Evolutionary conservation across 306 rosid genomes (phyloP), one percentile per base, ranked within the genome.

Genomic region (Purshia tridentata): DNA sequence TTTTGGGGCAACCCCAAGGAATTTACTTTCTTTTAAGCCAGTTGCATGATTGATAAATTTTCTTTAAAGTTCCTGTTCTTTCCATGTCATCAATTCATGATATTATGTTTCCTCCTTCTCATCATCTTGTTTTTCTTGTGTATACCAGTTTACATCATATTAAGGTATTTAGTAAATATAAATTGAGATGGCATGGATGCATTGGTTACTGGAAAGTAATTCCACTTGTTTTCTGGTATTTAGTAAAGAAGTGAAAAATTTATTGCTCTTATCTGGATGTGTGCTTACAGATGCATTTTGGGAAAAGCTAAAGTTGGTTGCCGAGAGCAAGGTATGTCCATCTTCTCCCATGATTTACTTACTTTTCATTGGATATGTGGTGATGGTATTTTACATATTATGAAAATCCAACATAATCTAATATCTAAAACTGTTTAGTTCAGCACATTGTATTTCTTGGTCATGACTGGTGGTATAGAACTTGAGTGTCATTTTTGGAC

Each of bases 231-330:
- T 15, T 35, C 13, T 44, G 48, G 15, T 12, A 6, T 58, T 66
- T 37, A 46, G 37, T 12, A 39, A 22, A 5, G 40, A 68, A 60
- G 47, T 74, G 29, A 6, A 51, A 55, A 51, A 55, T 70, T 59
- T 61, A 39, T 40, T 8, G 37, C 12, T 59, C 71, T 77, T 41
- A 20, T 82, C 72, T 82, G 87, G 68, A 76, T 67, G 74, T 72
- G 83, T 79, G 35, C 59, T 44, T 47, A 48, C 92, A 94, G 97
- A 80, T 83, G 86, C 86, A 72, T 91, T 94, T 79, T 94, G 96
- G 97, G 82, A 58, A 85, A 91, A 89, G 86, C 85, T 94, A 69
- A 89, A 84, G 83, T 80, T 78, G 10, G 89, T 84, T 41, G 95
- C 86, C 49, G 96, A 85, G 81, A 84, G 69, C 79, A 94, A 89